phyloP scores from a whole-genome alignment of 208 protist genomes.

The Trypanosoma vivax region DNA sequence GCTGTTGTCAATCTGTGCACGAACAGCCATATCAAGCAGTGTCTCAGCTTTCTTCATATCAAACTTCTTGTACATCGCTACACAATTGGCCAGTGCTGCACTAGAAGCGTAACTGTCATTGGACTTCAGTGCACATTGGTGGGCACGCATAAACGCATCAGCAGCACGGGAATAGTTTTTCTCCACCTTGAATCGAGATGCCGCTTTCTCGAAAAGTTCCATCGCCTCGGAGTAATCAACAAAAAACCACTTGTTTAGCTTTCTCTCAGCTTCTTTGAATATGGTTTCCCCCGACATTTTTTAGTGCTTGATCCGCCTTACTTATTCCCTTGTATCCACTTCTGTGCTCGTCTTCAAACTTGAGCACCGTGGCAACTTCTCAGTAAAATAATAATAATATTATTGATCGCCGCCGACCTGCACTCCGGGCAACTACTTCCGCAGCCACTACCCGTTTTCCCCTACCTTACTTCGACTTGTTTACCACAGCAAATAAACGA shows the following conservation, averaged over 20 bases:
- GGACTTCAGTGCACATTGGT: constrained; percentile 59
- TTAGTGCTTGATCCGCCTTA: not conserved
- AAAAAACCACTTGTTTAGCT: constrained; percentile 74
- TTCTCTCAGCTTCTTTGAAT: constrained; percentile 65
- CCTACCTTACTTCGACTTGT: no score
- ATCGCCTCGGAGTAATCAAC: constrained; percentile 77
- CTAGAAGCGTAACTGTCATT: constrained; percentile 37
- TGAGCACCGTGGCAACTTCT: no score
- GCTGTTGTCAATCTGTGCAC: constrained; percentile 71
- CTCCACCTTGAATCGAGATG: constrained; percentile 58
- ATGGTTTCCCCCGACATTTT: constrained; percentile 38
- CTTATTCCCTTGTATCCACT: constrained; percentile 6
- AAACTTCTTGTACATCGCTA: constrained; percentile 53
- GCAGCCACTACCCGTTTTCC: no score
- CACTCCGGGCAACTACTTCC: no score
- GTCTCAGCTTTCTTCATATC: constrained; percentile 48
- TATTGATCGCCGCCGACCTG: no score
- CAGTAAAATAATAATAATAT: no score
- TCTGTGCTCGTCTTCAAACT: not conserved
- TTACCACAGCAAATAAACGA: no score
- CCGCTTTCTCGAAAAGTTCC: constrained; percentile 76
- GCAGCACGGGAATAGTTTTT: constrained; percentile 72
- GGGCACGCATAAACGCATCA: constrained; percentile 61
- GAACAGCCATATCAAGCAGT: constrained; percentile 60
- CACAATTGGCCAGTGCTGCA: constrained; percentile 46